These are phyloP conservation scores for Mycena pura DNA, from an alignment of 768 basidiomycete genomes.

Conservation along the genomic window DNA sequence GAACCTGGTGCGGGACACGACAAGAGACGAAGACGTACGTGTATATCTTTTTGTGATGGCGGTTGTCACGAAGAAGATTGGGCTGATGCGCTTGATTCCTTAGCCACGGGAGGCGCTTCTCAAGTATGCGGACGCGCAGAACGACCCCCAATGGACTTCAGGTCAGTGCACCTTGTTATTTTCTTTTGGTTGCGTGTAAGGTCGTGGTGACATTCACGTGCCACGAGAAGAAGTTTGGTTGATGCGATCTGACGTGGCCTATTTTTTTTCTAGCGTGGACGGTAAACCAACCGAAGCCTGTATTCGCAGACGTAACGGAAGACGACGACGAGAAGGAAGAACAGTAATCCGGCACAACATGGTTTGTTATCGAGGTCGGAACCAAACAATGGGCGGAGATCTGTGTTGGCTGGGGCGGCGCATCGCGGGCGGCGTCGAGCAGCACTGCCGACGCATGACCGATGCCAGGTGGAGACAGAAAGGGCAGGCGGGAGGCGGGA, in stretches of 20 bases:
- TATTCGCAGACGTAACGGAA: constrained; percentile 73
- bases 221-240: constrained; percentile 45
- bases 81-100: constrained; percentile 31
- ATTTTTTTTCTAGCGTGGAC: constrained; percentile 79
- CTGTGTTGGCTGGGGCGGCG: too few species aligned
- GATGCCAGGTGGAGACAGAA: too few species aligned
- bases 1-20: constrained; percentile 89
- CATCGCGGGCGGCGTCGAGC: too few species aligned
- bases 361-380: constrained; percentile 11
- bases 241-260: constrained; percentile 69
- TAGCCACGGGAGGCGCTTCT: constrained; percentile 97
- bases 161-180: constrained; percentile 59
- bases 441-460: too few species aligned
- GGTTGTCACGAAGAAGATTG: constrained; percentile 22
- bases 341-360: constrained; percentile 27
- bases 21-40: constrained; percentile 94
- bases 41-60: constrained; percentile 44
- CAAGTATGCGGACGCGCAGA: constrained; percentile 84
- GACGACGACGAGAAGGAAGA: constrained; percentile 60
- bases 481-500: too few species aligned
- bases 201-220: constrained; percentile 17
- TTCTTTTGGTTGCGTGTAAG: constrained; percentile 24
- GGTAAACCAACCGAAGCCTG: constrained; percentile 84
- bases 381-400: constrained; percentile 28
- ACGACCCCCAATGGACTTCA: constrained; percentile 83